Conservation (phyloP, 441 rosid genomes). For the Viola pubescens region DNA sequence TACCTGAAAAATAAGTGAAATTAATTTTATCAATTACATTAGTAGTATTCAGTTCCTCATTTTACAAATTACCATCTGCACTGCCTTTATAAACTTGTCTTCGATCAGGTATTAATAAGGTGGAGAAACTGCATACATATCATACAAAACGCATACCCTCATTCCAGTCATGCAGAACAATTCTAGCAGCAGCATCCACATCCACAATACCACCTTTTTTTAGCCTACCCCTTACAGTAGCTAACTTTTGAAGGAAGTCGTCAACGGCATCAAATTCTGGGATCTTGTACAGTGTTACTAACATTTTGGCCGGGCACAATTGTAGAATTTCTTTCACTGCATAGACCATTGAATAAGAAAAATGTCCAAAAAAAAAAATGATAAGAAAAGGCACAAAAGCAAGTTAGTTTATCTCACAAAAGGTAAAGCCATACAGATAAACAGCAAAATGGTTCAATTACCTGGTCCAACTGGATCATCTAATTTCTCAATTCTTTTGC, state of each 20-base stretch:
- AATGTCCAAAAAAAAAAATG: neutral
- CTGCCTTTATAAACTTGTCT: neutral
- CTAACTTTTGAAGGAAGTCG: conserved; percentile 80
- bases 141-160: conserved; percentile 41
- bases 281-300: conserved; percentile 77
- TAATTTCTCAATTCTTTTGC: conserved; percentile 91
- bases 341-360: conserved; percentile 16
- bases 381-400: neutral
- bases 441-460: conserved; percentile 17
- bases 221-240: conserved; percentile 82
- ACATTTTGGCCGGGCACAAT: conserved; percentile 51
- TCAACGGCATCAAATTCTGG: conserved; percentile 65
- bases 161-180: conserved; percentile 93
- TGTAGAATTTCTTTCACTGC: conserved; percentile 92
- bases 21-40: neutral
- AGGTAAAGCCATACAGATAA: neutral
- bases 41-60: neutral
- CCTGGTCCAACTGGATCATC: conserved; percentile 94
- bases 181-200: conserved; percentile 77
- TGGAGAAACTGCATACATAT: neutral
- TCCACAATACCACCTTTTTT: conserved; percentile 92
- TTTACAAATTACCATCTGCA: neutral
- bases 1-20: conserved; percentile 48
- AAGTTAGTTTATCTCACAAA: neutral
- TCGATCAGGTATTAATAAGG: neutral